These are phyloP conservation scores for Salisapilia sapeloensis DNA, from an alignment of 352 stramenopile genomes.

Conservation along the genomic window DNA sequence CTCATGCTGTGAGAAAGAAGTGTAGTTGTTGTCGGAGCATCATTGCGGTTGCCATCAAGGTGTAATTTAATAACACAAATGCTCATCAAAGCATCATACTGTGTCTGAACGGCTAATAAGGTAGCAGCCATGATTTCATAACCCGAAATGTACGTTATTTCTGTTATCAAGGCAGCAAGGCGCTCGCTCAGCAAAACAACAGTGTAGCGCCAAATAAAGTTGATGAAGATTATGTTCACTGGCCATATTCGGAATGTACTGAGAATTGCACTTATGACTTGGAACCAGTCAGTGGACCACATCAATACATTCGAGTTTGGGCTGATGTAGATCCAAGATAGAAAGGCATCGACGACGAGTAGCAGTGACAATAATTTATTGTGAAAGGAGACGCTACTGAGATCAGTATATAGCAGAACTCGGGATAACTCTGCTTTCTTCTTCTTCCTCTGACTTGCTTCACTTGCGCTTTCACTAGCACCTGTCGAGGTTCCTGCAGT, in stretches of 20 bases:
- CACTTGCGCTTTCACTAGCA: too few species aligned
- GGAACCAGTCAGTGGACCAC: constrained; percentile 5
- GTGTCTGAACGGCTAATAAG: constrained; percentile 6
- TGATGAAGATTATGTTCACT: constrained; percentile 7
- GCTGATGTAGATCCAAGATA: constrained; percentile 8
- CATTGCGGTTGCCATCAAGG: constrained; percentile 5
- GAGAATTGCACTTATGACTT: constrained; percentile 8
- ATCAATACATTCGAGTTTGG: constrained; percentile 10
- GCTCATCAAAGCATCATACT: constrained; percentile 6
- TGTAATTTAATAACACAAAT: constrained; percentile 5
- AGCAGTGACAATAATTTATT: constrained; percentile 5
- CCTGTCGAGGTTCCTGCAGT: too few species aligned
- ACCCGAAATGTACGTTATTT: constrained; percentile 8
- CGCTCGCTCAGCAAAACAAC: constrained; percentile 4
- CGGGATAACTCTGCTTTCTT: constrained; percentile 5
- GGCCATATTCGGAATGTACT: constrained; percentile 12
- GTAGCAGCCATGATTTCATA: constrained; percentile 10
- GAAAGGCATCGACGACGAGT: constrained; percentile 5
- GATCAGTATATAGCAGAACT: constrained; percentile 10
- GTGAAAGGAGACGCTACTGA: constrained; percentile 6
- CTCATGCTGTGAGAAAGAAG: too few species aligned
- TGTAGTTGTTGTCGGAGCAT: constrained; percentile 2
- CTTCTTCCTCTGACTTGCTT: too few species aligned
- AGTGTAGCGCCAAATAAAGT: constrained; percentile 3
- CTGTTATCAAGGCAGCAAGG: constrained; percentile 6